Evolutionary conservation across 164 flowering plant species (phyloP).

Genomic region (Vitis amurensis): DNA sequence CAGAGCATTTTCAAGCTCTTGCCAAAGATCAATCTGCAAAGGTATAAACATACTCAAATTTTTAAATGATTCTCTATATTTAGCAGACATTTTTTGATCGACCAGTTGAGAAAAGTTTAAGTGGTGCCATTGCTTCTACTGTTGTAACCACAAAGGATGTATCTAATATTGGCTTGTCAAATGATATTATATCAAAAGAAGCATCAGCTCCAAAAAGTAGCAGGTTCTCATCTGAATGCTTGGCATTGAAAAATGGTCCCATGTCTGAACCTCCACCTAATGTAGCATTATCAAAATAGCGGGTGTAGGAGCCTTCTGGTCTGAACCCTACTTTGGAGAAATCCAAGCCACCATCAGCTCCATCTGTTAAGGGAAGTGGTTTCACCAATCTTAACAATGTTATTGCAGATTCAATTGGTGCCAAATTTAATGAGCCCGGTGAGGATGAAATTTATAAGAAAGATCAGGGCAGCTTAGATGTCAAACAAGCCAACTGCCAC

Average conservation of each 20-base stretch:
- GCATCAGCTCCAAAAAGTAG: conserved; percentile 17
- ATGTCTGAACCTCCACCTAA: conserved; percentile 10
- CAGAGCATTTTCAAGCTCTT: conserved; percentile 16
- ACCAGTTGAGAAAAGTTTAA: conserved; percentile 14
- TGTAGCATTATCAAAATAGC: conserved; percentile 6
- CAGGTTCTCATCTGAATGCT: conserved; percentile 6
- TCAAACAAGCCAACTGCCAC: too few species aligned
- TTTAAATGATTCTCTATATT: not conserved
- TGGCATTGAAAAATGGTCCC: conserved; percentile 8
- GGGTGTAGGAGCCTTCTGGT: conserved; percentile 10
- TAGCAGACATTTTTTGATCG: conserved; percentile 9
- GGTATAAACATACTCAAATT: conserved; percentile 33
- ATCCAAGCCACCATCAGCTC: conserved; percentile 7
- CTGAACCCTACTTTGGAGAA: conserved; percentile 1
- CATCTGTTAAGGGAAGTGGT: conserved; percentile 7
- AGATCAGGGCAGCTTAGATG: too few species aligned
- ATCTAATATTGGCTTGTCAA: conserved; percentile 7
- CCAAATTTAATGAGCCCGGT: conserved; percentile 9
- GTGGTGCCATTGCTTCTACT: conserved; percentile 18
- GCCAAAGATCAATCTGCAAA: conserved; percentile 72
- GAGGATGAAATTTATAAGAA: conserved; percentile 1
- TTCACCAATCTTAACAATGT: not conserved
- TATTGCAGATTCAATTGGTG: not conserved
- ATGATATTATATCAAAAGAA: conserved; percentile 19
- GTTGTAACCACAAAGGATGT: conserved; percentile 8